Evolutionary conservation across 2,329 filamentous ascomycete genomes (phyloP).

Genomic region (Gremmenia infestans): DNA sequence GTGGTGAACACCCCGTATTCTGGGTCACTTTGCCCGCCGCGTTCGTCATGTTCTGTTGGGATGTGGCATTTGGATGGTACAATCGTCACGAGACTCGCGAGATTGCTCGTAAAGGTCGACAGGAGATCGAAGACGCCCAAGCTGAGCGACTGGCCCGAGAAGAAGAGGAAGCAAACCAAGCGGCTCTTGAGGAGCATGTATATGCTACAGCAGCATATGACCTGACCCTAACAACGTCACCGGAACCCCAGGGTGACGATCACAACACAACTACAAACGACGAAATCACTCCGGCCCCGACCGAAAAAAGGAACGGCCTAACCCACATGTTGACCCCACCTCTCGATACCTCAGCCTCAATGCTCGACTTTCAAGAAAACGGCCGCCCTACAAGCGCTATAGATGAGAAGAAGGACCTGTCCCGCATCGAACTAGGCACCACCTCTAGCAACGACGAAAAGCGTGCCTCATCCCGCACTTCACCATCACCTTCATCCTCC

Average conservation of each 20-base stretch:
- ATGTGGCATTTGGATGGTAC: constrained; percentile 58
- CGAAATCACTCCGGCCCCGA: constrained; percentile 50
- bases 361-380: constrained; percentile 12
- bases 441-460: constrained; percentile 12
- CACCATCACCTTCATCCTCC: constrained; percentile 1
- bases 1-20: constrained; percentile 53
- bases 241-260: constrained; percentile 20
- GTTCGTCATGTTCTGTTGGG: constrained; percentile 63
- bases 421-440: background rate
- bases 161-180: constrained; percentile 23
- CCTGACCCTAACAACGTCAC: background rate
- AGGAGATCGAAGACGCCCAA: constrained; percentile 41
- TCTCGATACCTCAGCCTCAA: constrained; percentile 14
- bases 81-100: constrained; percentile 57
- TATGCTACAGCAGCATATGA: background rate
- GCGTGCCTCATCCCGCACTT: constrained; percentile 10
- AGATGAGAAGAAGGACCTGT: constrained; percentile 1
- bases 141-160: constrained; percentile 35
- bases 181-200: constrained; percentile 4
- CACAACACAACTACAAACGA: constrained; percentile 56
- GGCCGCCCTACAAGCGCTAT: constrained; percentile 4
- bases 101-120: constrained; percentile 52
- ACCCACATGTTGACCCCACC: background rate
- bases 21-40: constrained; percentile 67
- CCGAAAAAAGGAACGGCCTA: constrained; percentile 40